A percentile compares a stretch with the other conserved stretches of the same genome.
phyloP scores from a whole-genome alignment of 176 grass and related monocot genomes.

The Zizania latifolia region DNA sequence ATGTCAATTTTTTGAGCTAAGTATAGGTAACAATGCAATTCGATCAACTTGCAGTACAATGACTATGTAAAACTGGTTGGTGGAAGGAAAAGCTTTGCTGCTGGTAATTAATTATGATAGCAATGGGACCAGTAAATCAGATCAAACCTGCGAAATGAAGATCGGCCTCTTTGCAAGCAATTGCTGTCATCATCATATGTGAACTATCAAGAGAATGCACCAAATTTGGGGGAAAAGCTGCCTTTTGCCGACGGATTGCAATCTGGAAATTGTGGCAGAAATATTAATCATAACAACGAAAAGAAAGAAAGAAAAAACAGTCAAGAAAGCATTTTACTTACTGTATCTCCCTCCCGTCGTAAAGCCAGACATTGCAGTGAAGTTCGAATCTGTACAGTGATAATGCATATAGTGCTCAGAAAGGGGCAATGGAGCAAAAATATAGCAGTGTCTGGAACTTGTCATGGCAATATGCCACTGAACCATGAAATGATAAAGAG shows the following conservation, averaged over 20 bases:
- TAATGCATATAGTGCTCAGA: slow-evolving; percentile 15
- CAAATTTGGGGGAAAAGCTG: slow-evolving; percentile 94
- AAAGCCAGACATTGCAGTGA: slow-evolving; percentile 69
- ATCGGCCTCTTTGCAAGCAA: slow-evolving; percentile 70
- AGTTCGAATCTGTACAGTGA: slow-evolving; percentile 57
- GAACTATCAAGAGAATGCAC: slow-evolving; percentile 96
- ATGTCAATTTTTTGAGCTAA: not conserved
- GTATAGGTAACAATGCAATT: not conserved
- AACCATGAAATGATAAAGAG: slow-evolving; percentile 9
- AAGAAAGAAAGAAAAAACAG: not conserved
- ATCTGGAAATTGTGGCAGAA: slow-evolving; percentile 46
- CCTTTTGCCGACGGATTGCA: slow-evolving; percentile 60
- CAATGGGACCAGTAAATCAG: not conserved
- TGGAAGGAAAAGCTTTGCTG: not conserved
- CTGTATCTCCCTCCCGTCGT: slow-evolving; percentile 53
- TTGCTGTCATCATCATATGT: slow-evolving; percentile 99
- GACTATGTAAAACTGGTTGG: not conserved
- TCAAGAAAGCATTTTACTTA: slow-evolving; percentile 35
- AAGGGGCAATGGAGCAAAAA: not conserved
- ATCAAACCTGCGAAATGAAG: slow-evolving; percentile 84
- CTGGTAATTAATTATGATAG: slow-evolving; percentile 6
- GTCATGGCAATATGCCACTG: not conserved
- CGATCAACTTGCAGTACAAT: not conserved
- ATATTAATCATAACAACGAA: slow-evolving; percentile 20
- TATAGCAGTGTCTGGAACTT: not conserved